Evolutionary conservation across 306 rosid genomes (phyloP).

Genomic region (Fagus sylvatica): DNA sequence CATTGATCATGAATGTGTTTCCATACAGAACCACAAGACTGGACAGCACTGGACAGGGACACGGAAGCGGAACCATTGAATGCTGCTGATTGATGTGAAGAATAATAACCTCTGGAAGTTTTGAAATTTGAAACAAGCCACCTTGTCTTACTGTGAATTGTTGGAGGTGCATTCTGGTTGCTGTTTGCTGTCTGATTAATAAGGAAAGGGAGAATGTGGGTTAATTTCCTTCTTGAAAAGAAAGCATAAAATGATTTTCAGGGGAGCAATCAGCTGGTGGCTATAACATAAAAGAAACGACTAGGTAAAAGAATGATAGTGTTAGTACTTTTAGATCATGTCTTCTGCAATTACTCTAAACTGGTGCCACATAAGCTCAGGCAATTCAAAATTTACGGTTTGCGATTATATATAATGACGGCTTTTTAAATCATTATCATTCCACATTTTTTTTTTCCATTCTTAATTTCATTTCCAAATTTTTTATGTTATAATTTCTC

Average conservation of each 20-base stretch:
- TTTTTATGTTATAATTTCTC: background rate
- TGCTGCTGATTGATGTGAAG: constrained; percentile 46
- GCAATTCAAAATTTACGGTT: background rate
- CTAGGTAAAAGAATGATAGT: background rate
- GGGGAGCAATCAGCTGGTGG: constrained; percentile 24
- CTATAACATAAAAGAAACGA: constrained; percentile 21
- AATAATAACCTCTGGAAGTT: constrained; percentile 22
- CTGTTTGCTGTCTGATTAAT: constrained; percentile 22
- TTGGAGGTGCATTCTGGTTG: constrained; percentile 31
- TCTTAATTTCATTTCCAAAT: background rate
- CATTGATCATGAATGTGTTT: background rate
- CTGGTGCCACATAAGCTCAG: background rate
- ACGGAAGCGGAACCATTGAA: constrained; percentile 72
- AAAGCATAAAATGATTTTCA: constrained; percentile 1
- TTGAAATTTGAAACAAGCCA: constrained; percentile 30
- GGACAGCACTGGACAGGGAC: constrained; percentile 72
- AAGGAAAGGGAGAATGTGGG: background rate
- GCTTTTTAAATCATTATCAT: background rate
- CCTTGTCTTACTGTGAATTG: background rate
- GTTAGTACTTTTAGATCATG: constrained; percentile 6
- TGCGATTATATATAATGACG: background rate
- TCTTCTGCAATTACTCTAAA: background rate
- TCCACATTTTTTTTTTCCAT: background rate
- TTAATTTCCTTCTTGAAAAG: background rate
- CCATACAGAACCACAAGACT: constrained; percentile 61